Evolutionary conservation across 1,284 basidiomycete species (phyloP), one percentile per base, ranked within the genome.

Genomic region (Pseudozyma sp.): DNA sequence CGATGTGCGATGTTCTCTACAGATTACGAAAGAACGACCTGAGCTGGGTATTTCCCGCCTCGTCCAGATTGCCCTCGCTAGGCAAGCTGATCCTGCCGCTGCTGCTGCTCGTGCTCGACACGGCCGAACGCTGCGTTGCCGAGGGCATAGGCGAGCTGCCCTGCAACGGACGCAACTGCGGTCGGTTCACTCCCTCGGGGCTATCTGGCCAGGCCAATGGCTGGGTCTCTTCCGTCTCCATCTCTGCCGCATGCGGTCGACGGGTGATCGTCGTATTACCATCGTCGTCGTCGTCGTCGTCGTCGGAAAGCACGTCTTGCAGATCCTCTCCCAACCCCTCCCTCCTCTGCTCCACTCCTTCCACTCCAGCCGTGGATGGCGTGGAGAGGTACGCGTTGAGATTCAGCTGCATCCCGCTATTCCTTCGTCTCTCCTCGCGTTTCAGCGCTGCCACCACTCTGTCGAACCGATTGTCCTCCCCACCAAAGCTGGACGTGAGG

Each of bases 241-340:
- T 35, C 6, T 29, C 43, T 24, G 13, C 53, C n/a, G n/a, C n/a
- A n/a, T n/a, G n/a, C n/a, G n/a, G n/a, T n/a, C 16, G 46, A n/a
- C 6, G 31, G 35, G 9, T 9, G 31, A 48, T 6, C 14, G 46
- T 48, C 16, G 33, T 48, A 17, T 48, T 31, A n/a, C 46, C 46
- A 4, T 34, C 31, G 31, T 35, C 33, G 19, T 52, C 46, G 5
- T 34, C 54, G 1, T 52, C 58, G 19, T 54, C 52, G 29, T 72
- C 69, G 16, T 72, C 69, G 2, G 69, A 72, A 2, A 72, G 52
- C 14, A 48, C 59, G 10, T 72, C 63, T 3, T 47, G 19, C 31
- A 67, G 44, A 13, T 67, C 69, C 30, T 39, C 50, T 11, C 68
- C 49, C 24, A 65, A 17, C 7, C 68, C 61, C 3, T 43, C 16